These are phyloP conservation scores for Coleophoma cylindrospora DNA, from an alignment of 2,329 filamentous ascomycete species.

Conservation along the genomic window DNA sequence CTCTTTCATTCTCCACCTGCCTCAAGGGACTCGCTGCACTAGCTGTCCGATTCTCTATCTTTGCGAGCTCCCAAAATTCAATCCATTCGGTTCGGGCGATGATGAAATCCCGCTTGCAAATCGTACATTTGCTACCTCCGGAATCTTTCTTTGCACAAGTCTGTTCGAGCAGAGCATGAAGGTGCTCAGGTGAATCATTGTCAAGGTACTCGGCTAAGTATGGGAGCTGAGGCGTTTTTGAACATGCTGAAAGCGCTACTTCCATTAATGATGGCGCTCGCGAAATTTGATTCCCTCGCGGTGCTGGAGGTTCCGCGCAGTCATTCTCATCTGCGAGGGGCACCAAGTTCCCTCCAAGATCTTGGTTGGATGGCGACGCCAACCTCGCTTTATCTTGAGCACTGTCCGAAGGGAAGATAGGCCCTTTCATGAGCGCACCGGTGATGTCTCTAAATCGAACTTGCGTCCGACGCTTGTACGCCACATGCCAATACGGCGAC, in stretches of 20 bases:
- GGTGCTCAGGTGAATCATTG: conserved; percentile 1
- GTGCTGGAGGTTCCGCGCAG: conserved; percentile 12
- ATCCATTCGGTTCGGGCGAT: conserved; percentile 54
- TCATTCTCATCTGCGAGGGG: conserved; percentile 13
- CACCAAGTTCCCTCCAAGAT: conserved; percentile 3
- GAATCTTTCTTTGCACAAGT: conserved; percentile 36
- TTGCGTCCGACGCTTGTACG: conserved; percentile 21
- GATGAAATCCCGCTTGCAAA: conserved; percentile 43
- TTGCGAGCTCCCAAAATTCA: conserved; percentile 50
- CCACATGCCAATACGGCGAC: conserved; percentile 17
- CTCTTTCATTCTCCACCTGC: conserved; percentile 22
- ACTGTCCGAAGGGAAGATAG: conserved; percentile 11
- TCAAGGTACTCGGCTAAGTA: conserved; percentile 15
- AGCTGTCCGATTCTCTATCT: conserved; percentile 7
- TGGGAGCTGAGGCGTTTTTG: conserved; percentile 14
- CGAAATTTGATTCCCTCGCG: conserved; percentile 12
- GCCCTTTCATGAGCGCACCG: conserved; percentile 22
- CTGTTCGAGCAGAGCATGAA: background rate
- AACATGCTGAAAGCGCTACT: conserved; percentile 21
- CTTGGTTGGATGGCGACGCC: no score
- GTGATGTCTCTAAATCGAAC: conserved; percentile 21
- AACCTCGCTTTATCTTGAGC: background rate
- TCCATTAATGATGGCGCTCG: conserved; percentile 24
- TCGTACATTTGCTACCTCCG: conserved; percentile 46
- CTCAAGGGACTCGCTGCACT: conserved; percentile 17